Conservation (phyloP, 495 filamentous ascomycete species). For the Amniculicola lignicola region DNA sequence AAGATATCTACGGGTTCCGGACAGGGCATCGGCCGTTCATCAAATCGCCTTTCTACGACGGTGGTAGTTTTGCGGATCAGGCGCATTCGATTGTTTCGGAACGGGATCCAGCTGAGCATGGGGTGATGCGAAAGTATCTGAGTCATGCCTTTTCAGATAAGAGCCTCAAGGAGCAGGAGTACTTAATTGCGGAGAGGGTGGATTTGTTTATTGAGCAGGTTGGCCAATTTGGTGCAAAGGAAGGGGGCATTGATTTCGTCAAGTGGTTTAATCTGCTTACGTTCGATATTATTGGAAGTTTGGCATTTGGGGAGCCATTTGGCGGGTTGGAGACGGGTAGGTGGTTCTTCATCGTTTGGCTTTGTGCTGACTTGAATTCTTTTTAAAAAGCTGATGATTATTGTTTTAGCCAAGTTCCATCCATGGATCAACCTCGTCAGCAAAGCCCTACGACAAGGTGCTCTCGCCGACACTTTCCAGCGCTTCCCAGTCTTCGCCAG, state of each 20-base stretch:
- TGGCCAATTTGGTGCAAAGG: neutral
- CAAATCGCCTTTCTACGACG: conserved; percentile 16
- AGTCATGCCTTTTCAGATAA: conserved; percentile 6
- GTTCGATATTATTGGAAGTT: conserved; percentile 32
- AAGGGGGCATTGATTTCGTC: conserved; percentile 11
- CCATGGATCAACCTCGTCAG: neutral
- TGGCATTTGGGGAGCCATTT: conserved; percentile 30
- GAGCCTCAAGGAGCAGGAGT: conserved; percentile 1
- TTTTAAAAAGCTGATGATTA: neutral
- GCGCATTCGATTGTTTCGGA: conserved; percentile 1
- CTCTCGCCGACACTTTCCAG: neutral
- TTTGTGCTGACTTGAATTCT: neutral
- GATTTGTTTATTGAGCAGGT: conserved; percentile 7
- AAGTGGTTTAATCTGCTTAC: conserved; percentile 30
- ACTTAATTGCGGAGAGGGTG: conserved; percentile 5
- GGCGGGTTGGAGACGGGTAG: conserved; percentile 12
- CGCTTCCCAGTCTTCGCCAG: neutral
- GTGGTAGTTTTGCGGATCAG: conserved; percentile 1
- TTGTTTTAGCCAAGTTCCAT: neutral
- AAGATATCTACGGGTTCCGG: conserved; percentile 42
- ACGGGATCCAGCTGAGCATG: conserved; percentile 7
- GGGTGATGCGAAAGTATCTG: conserved; percentile 2
- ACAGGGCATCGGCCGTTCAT: conserved; percentile 12
- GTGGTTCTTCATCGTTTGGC: no score
- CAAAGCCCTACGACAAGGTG: neutral